Evolutionary conservation across 75 land plant genomes (phyloP).

Genomic region (Pseudotsuga menziesii): DNA sequence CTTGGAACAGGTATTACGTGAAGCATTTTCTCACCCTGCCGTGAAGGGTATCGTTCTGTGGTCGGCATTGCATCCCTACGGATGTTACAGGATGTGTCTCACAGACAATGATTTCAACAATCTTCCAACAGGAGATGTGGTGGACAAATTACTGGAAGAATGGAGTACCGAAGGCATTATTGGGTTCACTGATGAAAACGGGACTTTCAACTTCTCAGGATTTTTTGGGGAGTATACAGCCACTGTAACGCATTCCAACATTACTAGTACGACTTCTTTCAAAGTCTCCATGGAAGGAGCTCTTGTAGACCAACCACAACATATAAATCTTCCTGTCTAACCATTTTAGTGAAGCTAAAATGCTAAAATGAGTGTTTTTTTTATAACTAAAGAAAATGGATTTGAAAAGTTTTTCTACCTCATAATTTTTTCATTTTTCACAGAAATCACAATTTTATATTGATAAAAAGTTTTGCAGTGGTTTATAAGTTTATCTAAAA

Average conservation of each 20-base stretch:
- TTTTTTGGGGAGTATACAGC: slow-evolving; percentile 56
- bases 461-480: too few species aligned
- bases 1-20: slow-evolving; percentile 49
- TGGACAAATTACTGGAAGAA: slow-evolving; percentile 64
- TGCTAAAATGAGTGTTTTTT: too few species aligned
- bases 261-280: too few species aligned
- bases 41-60: slow-evolving; percentile 66
- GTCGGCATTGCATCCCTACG: slow-evolving; percentile 33
- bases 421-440: too few species aligned
- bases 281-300: too few species aligned
- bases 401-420: too few species aligned
- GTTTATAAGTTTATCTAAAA: too few species aligned
- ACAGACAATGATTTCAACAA: slow-evolving; percentile 59
- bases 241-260: neutral
- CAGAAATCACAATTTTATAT: too few species aligned
- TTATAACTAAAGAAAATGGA: too few species aligned
- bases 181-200: slow-evolving; percentile 42
- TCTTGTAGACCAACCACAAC: too few species aligned
- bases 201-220: slow-evolving; percentile 45
- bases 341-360: too few species aligned
- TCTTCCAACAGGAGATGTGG: slow-evolving; percentile 72
- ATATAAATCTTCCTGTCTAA: too few species aligned
- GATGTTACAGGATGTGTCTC: slow-evolving; percentile 87
- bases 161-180: slow-evolving; percentile 36
- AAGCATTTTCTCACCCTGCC: slow-evolving; percentile 46